phyloP scores from a whole-genome alignment of 208 protist species.

The Trypanosoma cruzi region DNA sequence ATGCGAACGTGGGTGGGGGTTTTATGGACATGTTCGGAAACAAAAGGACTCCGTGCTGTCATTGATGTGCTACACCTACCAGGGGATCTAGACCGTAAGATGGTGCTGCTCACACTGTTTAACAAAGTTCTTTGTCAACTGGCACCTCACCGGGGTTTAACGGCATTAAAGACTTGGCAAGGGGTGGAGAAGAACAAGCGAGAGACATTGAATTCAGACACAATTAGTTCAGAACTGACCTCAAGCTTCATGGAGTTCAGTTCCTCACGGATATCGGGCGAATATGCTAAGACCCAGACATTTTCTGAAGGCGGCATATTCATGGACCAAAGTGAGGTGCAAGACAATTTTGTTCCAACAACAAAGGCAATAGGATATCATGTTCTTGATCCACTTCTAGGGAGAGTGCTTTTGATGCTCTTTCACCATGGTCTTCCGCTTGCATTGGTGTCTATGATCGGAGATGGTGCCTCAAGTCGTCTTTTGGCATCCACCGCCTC shows the following conservation, averaged over 20 bases:
- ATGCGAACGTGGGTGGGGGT: slow-evolving; percentile 77
- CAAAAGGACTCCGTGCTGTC: slow-evolving; percentile 71
- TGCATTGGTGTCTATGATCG: slow-evolving; percentile 69
- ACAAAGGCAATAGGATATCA: slow-evolving; percentile 89
- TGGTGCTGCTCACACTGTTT: slow-evolving; percentile 88
- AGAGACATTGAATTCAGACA: slow-evolving; percentile 26
- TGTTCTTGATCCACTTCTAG: slow-evolving; percentile 80
- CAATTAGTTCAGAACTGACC: background rate
- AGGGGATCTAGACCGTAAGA: slow-evolving; percentile 78
- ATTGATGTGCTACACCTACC: slow-evolving; percentile 87
- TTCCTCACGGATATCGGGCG: background rate
- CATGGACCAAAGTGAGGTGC: slow-evolving; percentile 14
- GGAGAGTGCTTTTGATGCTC: slow-evolving; percentile 66
- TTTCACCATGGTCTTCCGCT: slow-evolving; percentile 85
- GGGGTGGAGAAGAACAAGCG: slow-evolving; percentile 69
- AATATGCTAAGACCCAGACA: background rate
- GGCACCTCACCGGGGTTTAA: slow-evolving; percentile 81
- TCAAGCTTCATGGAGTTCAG: background rate
- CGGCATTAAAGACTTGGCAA: slow-evolving; percentile 59
- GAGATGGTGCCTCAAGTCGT: slow-evolving; percentile 49
- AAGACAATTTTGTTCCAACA: slow-evolving; percentile 62
- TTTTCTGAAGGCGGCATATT: slow-evolving; percentile 2
- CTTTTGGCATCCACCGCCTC: slow-evolving; percentile 54
- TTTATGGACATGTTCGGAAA: slow-evolving; percentile 76
- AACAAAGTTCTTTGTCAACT: slow-evolving; percentile 75